A percentile compares a stretch with the other conserved stretches of the same genome.
Evolutionary conservation across 208 protist genomes (phyloP).

Genomic region (Lotmaria passim): DNA sequence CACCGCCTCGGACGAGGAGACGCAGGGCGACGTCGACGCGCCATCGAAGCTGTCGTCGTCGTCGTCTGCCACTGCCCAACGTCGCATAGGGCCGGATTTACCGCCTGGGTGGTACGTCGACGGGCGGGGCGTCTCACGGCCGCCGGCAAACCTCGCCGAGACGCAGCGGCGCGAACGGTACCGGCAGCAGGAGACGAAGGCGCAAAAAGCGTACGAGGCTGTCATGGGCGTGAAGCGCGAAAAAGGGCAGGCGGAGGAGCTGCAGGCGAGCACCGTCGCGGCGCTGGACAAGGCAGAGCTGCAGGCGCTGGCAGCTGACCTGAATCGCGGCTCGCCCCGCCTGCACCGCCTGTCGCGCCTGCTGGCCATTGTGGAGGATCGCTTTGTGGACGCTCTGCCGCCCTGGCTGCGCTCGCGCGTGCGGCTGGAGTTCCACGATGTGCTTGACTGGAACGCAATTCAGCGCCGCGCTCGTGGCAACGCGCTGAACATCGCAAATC

Average conservation of each 20-base stretch:
- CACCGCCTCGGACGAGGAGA: conserved; percentile 69
- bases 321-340: conserved; percentile 57
- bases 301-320: conserved; percentile 46
- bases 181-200: conserved; percentile 63
- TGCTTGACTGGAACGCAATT: conserved; percentile 77
- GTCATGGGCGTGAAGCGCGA: conserved; percentile 46
- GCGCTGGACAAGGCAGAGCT: conserved; percentile 58
- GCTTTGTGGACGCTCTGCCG: conserved; percentile 71
- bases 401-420: conserved; percentile 57
- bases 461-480: conserved; percentile 41
- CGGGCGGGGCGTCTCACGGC: conserved; percentile 59
- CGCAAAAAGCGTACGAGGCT: conserved; percentile 75
- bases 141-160: conserved; percentile 39
- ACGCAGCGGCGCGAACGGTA: conserved; percentile 57
- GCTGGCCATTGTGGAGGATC: conserved; percentile 56
- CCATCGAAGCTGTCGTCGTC: background rate
- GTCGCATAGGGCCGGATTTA: conserved; percentile 49
- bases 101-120: conserved; percentile 82
- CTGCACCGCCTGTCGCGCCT: conserved; percentile 54
- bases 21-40: background rate
- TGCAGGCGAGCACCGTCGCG: conserved; percentile 28
- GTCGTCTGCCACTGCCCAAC: background rate
- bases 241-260: conserved; percentile 28
- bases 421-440: conserved; percentile 77
- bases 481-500: conserved; percentile 49